Percentiles rank a stretch among this genome's conserved stretches.
Evolutionary conservation across 2,329 filamentous ascomycete species (phyloP).

Genomic region (Davidsoniella virescens): DNA sequence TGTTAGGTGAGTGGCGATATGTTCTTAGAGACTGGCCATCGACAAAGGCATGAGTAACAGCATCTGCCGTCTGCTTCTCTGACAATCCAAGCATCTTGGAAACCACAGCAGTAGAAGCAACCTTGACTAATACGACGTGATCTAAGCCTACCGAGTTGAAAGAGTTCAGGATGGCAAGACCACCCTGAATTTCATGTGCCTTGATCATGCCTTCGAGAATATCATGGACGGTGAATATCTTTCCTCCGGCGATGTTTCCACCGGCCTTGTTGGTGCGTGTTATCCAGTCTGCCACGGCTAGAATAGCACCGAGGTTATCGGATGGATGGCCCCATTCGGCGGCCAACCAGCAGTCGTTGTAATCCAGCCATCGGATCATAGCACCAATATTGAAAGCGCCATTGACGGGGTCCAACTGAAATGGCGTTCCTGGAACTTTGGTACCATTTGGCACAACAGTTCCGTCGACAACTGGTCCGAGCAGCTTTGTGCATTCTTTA

Average conservation of each 20-base stretch:
- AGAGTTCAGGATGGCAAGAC: slow-evolving; percentile 90
- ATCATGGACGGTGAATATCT: slow-evolving; percentile 75
- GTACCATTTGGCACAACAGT: slow-evolving; percentile 85
- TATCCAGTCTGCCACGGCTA: slow-evolving; percentile 94
- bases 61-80: slow-evolving; percentile 85
- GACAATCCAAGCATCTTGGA: slow-evolving; percentile 85
- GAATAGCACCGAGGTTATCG: slow-evolving; percentile 92
- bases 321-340: slow-evolving; percentile 98
- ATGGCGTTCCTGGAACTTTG: slow-evolving; percentile 79
- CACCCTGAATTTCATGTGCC: slow-evolving; percentile 97
- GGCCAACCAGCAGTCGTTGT: slow-evolving; percentile 99
- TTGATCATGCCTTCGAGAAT: slow-evolving; percentile 97
- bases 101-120: slow-evolving; percentile 84
- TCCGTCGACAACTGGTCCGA: slow-evolving; percentile 80
- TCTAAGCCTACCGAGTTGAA: slow-evolving; percentile 98
- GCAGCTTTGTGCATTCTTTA: slow-evolving; percentile 87
- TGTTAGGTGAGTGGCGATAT: slow-evolving; percentile 95
- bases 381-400: slow-evolving; percentile 98
- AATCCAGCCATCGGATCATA: slow-evolving; percentile 98
- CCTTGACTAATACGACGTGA: slow-evolving; percentile 96
- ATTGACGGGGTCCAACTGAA: slow-evolving; percentile 87
- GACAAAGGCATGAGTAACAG: slow-evolving; percentile 92
- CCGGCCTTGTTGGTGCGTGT: slow-evolving; percentile 69
- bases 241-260: slow-evolving; percentile 70
- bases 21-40: slow-evolving; percentile 92